Conservation (phyloP, 1,284 basidiomycete genomes). For the Naganishia sp. region DNA sequence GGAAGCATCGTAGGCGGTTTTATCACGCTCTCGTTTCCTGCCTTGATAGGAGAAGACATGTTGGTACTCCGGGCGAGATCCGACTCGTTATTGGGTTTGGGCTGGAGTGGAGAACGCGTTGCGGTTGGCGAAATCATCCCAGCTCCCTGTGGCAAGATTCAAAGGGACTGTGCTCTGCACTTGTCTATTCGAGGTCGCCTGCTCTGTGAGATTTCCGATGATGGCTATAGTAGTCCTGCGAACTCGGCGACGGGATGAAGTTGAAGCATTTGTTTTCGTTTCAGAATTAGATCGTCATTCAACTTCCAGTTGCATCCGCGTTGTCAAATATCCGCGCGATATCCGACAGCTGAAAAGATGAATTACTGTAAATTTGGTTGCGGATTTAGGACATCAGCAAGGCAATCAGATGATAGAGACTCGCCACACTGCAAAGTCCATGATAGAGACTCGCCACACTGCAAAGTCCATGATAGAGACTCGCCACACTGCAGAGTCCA, state of each 20-base stretch:
- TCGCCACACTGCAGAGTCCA: too few relatives aligned
- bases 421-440: too few relatives aligned
- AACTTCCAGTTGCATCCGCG: constrained; percentile 7
- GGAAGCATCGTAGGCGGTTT: constrained; percentile 15
- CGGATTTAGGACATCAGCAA: too few relatives aligned
- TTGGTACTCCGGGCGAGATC: not conserved
- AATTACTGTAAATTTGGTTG: too few relatives aligned
- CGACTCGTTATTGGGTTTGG: constrained; percentile 11
- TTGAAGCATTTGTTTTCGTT: constrained; percentile 8
- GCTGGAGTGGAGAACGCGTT: constrained; percentile 21
- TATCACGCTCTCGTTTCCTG: constrained; percentile 21
- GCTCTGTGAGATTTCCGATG: too few relatives aligned
- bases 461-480: too few relatives aligned
- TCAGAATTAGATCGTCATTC: constrained; percentile 12
- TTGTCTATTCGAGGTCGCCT: too few relatives aligned
- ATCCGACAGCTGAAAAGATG: too few relatives aligned
- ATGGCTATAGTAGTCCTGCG: not conserved
- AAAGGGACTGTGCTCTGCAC: too few relatives aligned
- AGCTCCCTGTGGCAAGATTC: not conserved
- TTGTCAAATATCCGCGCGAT: too few relatives aligned
- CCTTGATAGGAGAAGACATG: constrained; percentile 17
- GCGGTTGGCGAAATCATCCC: constrained; percentile 22
- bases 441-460: too few relatives aligned
- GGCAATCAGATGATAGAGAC: too few relatives aligned
- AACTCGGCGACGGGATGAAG: not conserved